phyloP scores from a whole-genome alignment of 2,329 filamentous ascomycete genomes.

The Orbilia javanica region DNA sequence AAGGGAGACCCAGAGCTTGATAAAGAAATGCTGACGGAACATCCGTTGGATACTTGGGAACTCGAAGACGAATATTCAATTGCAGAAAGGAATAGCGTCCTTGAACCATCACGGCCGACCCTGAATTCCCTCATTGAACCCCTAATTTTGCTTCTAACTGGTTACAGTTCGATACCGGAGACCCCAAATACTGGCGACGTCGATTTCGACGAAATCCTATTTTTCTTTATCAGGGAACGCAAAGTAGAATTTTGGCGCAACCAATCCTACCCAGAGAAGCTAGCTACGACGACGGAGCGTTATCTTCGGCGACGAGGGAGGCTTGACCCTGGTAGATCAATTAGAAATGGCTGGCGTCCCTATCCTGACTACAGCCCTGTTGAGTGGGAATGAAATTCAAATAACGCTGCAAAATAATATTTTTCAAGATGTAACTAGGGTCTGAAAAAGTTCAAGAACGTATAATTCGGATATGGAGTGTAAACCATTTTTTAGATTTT shows the following conservation, averaged over 20 bases:
- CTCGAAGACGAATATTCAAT: constrained; percentile 7
- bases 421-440: no score
- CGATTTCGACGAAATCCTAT: background rate
- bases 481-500: no score
- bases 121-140: constrained; percentile 6
- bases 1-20: background rate
- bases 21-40: background rate
- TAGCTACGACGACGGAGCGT: background rate
- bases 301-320: constrained; percentile 1
- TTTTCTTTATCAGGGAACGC: background rate
- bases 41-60: background rate
- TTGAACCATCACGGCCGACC: background rate
- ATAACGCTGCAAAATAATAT: no score
- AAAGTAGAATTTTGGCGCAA: background rate
- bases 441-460: no score
- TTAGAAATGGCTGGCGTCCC: background rate
- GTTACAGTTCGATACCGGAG: constrained; percentile 1
- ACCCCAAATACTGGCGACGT: background rate
- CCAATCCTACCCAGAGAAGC: constrained; percentile 6
- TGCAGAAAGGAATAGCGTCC: constrained; percentile 1
- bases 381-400: no score
- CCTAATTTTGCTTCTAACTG: constrained; percentile 5
- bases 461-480: no score
- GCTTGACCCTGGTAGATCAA: background rate
- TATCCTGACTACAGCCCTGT: background rate